phyloP scores from a whole-genome alignment of 2,329 filamentous ascomycete species.

The Epichloe uncinata region DNA sequence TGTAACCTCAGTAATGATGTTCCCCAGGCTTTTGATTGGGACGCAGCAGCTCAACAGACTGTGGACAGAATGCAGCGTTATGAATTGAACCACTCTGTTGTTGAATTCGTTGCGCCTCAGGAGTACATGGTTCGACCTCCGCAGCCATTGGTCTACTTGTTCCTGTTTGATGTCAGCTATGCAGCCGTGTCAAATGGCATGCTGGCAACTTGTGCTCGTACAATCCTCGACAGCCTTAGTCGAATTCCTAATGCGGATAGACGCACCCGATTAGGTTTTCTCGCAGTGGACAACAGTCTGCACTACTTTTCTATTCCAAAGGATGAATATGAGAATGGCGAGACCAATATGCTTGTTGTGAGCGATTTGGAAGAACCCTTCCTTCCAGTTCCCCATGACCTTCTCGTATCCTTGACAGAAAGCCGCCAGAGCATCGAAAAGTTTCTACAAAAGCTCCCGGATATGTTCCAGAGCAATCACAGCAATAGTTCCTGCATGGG shows the following conservation, averaged over 20 bases:
- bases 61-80: constrained; percentile 85
- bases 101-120: constrained; percentile 94
- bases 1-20: constrained; percentile 98
- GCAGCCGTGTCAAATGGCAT: constrained; percentile 81
- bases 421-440: constrained; percentile 82
- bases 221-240: constrained; percentile 88
- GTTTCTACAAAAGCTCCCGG: constrained; percentile 80
- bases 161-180: constrained; percentile 90
- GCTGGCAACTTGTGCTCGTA: constrained; percentile 80
- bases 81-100: constrained; percentile 91
- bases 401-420: constrained; percentile 79
- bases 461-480: constrained; percentile 94
- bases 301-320: constrained; percentile 94
- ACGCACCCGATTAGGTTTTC: constrained; percentile 82
- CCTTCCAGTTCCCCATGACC: constrained; percentile 81
- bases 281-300: constrained; percentile 86
- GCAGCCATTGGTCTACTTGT: constrained; percentile 88
- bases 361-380: constrained; percentile 95
- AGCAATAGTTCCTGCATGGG: constrained; percentile 89
- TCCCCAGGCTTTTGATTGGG: constrained; percentile 98
- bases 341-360: constrained; percentile 84
- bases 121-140: constrained; percentile 99
- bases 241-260: constrained; percentile 97
- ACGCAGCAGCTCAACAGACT: constrained; percentile 78
- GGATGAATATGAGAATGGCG: constrained; percentile 70